phyloP scores from a whole-genome alignment of 495 filamentous ascomycete genomes.

The Daldinia decipiens region DNA sequence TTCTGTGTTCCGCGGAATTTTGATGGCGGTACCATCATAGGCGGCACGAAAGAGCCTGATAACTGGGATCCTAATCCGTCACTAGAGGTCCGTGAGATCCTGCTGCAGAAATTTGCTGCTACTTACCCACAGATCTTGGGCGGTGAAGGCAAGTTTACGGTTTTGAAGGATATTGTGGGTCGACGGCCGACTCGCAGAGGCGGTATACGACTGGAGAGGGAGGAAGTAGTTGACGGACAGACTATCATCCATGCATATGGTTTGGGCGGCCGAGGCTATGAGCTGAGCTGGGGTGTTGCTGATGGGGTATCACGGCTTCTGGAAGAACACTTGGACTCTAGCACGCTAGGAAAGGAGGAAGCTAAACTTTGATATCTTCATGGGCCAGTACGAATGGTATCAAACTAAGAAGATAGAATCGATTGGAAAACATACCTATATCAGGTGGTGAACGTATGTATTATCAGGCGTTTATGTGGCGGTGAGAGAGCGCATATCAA shows the following conservation, averaged over 20 bases:
- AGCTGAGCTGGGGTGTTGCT: slow-evolving; percentile 61
- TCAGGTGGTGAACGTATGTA: too few relatives aligned
- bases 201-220: slow-evolving; percentile 57
- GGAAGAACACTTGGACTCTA: slow-evolving; percentile 32
- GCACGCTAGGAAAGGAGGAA: too few relatives aligned
- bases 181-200: slow-evolving; percentile 56
- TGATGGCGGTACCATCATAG: slow-evolving; percentile 69
- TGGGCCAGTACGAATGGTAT: too few relatives aligned
- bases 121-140: slow-evolving; percentile 54
- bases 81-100: slow-evolving; percentile 54
- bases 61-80: slow-evolving; percentile 64
- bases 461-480: too few relatives aligned
- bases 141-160: slow-evolving; percentile 46
- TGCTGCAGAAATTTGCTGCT: slow-evolving; percentile 56
- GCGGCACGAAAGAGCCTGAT: slow-evolving; percentile 69
- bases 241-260: slow-evolving; percentile 72
- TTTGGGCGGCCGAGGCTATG: slow-evolving; percentile 68
- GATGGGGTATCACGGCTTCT: slow-evolving; percentile 52
- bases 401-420: too few relatives aligned
- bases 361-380: too few relatives aligned
- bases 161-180: slow-evolving; percentile 58
- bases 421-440: too few relatives aligned
- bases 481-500: too few relatives aligned
- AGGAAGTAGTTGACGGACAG: slow-evolving; percentile 47
- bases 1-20: slow-evolving; percentile 70